Evolutionary conservation across 192 early-diverging fungal species (phyloP).

Genomic region (Entomortierella chlamydospora): DNA sequence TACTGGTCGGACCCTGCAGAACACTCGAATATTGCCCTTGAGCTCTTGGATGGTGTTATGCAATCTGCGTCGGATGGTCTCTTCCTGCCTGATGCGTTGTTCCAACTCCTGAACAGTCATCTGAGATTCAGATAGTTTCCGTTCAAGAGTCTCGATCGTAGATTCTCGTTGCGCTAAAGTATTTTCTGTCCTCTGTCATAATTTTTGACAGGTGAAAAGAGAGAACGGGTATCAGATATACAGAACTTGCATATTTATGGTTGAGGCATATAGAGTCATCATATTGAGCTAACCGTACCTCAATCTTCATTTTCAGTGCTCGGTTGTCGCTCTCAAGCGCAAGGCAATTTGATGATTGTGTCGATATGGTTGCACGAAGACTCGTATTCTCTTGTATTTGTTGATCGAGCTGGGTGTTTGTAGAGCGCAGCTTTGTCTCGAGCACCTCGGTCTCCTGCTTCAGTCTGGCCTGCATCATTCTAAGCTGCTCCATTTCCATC

Average conservation of each 20-base stretch:
- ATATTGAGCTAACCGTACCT: slow-evolving; percentile 28
- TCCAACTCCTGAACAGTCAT: slow-evolving; percentile 16
- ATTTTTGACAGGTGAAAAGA: background rate
- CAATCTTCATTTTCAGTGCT: slow-evolving; percentile 51
- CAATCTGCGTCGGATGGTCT: slow-evolving; percentile 81
- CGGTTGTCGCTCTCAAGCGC: slow-evolving; percentile 60
- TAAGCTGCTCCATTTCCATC: slow-evolving; percentile 49
- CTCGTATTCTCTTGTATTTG: slow-evolving; percentile 58
- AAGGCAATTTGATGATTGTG: slow-evolving; percentile 57
- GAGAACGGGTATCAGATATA: too few species aligned
- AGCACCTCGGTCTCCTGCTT: slow-evolving; percentile 50
- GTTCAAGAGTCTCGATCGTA: slow-evolving; percentile 53
- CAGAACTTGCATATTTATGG: background rate
- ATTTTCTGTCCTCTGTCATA: slow-evolving; percentile 42
- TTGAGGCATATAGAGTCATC: background rate
- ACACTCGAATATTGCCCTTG: slow-evolving; percentile 97
- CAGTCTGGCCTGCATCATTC: slow-evolving; percentile 35
- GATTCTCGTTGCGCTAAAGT: slow-evolving; percentile 52
- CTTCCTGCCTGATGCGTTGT: slow-evolving; percentile 59
- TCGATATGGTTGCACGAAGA: slow-evolving; percentile 60
- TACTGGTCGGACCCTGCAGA: slow-evolving; percentile 92
- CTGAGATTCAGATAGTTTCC: slow-evolving; percentile 13
- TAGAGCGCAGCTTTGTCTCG: slow-evolving; percentile 34
- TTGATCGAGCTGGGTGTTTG: slow-evolving; percentile 36
- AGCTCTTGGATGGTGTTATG: slow-evolving; percentile 96